phyloP scores from a whole-genome alignment of 2,329 filamentous ascomycete genomes.

The Trichophyton schoenleinii region DNA sequence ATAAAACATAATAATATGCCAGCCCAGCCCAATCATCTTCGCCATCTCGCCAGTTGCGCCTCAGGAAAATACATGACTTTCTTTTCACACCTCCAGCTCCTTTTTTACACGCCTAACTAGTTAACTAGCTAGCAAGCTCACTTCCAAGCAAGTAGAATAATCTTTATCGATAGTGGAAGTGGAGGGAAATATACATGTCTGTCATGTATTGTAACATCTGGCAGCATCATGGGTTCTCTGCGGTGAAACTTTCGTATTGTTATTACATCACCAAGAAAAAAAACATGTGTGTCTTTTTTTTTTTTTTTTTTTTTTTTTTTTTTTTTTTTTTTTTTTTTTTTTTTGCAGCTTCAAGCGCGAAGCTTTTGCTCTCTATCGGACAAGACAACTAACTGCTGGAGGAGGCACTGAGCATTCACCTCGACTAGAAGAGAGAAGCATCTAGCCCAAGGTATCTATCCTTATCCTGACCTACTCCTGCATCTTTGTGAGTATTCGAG shows the following conservation, averaged over 20 bases:
- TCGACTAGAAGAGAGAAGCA: neutral
- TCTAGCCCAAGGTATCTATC: neutral
- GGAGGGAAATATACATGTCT: neutral
- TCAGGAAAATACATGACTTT: neutral
- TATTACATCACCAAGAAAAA: neutral
- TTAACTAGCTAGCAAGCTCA: neutral
- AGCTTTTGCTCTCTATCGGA: neutral
- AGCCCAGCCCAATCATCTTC: neutral
- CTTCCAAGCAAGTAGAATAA: neutral
- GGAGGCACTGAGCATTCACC: neutral
- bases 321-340: neutral
- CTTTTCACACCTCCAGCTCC: too few species aligned
- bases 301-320: neutral
- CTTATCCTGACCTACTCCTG: neutral
- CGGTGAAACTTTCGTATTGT: neutral
- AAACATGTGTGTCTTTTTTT: neutral
- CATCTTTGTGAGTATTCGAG: neutral
- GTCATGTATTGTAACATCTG: neutral
- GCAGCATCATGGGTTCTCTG: neutral
- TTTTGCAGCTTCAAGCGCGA: neutral
- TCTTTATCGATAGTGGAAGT: neutral
- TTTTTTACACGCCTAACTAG: too few species aligned
- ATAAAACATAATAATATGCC: neutral
- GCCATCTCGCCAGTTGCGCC: neutral
- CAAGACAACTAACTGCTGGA: neutral